phyloP scores from a whole-genome alignment of 176 grass and related monocot species.

The Triticum monococcum region DNA sequence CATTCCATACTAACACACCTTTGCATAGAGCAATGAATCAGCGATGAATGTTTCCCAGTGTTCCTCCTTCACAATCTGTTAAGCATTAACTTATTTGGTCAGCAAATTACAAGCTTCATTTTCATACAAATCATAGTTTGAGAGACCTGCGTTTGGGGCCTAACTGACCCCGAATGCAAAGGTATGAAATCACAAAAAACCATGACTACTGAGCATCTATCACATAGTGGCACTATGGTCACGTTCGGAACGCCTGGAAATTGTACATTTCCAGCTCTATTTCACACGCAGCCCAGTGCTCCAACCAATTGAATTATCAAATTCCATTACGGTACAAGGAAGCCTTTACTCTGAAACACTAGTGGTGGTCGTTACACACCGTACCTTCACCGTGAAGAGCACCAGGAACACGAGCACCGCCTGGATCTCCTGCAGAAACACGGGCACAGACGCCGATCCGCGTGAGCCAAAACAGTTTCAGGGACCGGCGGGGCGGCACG shows the following conservation, averaged over 20 bases:
- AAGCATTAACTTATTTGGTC: conserved; percentile 15
- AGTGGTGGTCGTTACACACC: neutral
- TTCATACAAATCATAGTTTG: neutral
- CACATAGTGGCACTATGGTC: neutral
- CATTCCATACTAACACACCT: conserved; percentile 39
- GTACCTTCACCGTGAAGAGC: conserved; percentile 80
- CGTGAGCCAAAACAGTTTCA: conserved; percentile 13
- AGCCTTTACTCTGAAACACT: neutral
- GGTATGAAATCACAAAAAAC: neutral
- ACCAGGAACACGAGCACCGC: conserved; percentile 71
- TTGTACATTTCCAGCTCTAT: neutral
- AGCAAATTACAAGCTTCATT: neutral
- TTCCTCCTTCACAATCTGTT: conserved; percentile 85
- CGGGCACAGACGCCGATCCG: neutral
- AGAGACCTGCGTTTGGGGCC: neutral
- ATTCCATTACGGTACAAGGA: neutral
- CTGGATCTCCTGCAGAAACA: conserved; percentile 78
- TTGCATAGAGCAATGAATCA: conserved; percentile 74
- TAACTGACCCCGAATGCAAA: neutral
- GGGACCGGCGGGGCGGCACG: neutral
- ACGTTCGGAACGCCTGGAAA: neutral
- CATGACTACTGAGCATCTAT: neutral
- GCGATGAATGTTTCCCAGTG: conserved; percentile 79
- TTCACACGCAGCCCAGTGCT: neutral
- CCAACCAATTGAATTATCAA: neutral